Conservation (phyloP, 305 asterid species). For the Fraxinus dipetala region DNA sequence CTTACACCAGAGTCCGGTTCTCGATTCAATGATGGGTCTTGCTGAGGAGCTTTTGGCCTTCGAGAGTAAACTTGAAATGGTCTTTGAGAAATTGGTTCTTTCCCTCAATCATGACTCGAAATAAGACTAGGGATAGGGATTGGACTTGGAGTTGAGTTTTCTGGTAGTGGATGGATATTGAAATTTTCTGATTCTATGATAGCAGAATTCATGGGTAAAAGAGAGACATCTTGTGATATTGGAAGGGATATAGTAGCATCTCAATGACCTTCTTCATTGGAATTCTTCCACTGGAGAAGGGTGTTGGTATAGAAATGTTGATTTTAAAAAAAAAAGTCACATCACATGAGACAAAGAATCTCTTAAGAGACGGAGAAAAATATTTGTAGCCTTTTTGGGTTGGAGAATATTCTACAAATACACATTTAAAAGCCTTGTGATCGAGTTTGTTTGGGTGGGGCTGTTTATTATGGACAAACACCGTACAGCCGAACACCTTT, state of each 20-base stretch:
- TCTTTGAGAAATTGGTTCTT: neutral
- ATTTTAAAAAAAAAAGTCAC: neutral
- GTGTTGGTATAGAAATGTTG: too few relatives aligned
- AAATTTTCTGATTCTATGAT: too few relatives aligned
- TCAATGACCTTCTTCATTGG: too few relatives aligned
- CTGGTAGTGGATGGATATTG: neutral
- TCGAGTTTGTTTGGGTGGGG: neutral
- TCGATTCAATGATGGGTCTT: neutral
- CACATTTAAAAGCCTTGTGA: neutral
- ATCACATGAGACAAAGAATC: neutral
- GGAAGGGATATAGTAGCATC: too few relatives aligned
- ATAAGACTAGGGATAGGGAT: neutral
- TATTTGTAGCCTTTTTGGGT: neutral
- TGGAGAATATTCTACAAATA: neutral
- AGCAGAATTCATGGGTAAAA: too few relatives aligned
- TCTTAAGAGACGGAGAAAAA: neutral
- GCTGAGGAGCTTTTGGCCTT: neutral
- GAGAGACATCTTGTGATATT: too few relatives aligned
- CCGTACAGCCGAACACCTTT: neutral
- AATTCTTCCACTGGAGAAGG: too few relatives aligned
- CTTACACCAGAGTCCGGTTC: neutral
- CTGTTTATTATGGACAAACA: neutral
- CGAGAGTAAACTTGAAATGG: neutral
- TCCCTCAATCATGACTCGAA: neutral
- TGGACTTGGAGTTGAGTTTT: neutral